phyloP scores from a whole-genome alignment of 139 green algal genomes.

The Picochlorum sp. region DNA sequence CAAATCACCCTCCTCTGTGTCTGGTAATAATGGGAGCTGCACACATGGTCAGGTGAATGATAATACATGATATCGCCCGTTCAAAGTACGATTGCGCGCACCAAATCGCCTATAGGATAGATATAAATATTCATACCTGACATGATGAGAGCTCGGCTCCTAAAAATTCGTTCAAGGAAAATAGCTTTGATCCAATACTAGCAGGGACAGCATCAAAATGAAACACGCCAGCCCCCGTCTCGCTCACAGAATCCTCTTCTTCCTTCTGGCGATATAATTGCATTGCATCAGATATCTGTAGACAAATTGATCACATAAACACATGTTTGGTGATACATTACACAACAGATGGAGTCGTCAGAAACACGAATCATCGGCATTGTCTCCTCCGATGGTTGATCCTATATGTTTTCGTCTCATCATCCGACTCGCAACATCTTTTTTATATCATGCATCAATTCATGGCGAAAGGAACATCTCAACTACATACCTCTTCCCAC shows the following conservation, averaged over 20 bases:
- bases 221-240: slow-evolving; percentile 7
- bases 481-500: not conserved
- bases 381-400: slow-evolving; percentile 1
- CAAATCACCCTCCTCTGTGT: slow-evolving; percentile 13
- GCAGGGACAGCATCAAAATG: slow-evolving; percentile 12
- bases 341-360: not conserved
- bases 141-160: slow-evolving; percentile 23
- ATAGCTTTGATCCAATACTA: slow-evolving; percentile 27
- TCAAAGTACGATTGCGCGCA: not conserved
- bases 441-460: not conserved
- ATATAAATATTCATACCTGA: not conserved
- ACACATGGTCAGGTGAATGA: not conserved
- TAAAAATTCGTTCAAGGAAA: slow-evolving; percentile 27
- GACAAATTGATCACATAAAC: not conserved
- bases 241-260: too few relatives aligned
- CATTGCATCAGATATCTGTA: not conserved
- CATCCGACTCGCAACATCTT: not conserved
- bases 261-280: not conserved
- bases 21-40: slow-evolving; percentile 17
- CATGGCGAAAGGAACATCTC: not conserved
- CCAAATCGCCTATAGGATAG: not conserved
- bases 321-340: not conserved
- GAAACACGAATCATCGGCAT: slow-evolving; percentile 2
- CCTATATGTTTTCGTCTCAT: slow-evolving; percentile 3
- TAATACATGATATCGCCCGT: not conserved